phyloP scores from a whole-genome alignment of 2,329 filamentous ascomycete genomes.

The Phialophora macrospora region DNA sequence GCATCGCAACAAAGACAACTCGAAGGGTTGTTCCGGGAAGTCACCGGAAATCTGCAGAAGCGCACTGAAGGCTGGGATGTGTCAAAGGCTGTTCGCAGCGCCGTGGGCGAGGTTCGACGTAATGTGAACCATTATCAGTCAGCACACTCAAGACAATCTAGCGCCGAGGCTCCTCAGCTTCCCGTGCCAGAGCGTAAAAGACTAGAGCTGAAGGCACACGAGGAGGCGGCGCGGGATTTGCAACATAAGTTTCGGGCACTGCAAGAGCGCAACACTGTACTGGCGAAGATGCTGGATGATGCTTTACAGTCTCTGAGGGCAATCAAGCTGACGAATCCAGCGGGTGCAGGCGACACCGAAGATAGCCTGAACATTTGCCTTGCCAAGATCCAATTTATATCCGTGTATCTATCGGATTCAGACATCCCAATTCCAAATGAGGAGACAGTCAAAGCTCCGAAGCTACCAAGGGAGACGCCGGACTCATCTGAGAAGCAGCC shows the following conservation, averaged over 20 bases:
- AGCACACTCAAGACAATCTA: constrained; percentile 38
- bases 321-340: constrained; percentile 42
- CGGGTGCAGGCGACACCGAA: constrained; percentile 29
- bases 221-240: constrained; percentile 10
- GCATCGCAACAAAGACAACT: constrained; percentile 48
- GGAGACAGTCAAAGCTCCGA: constrained; percentile 5
- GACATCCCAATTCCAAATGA: constrained; percentile 42
- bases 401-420: constrained; percentile 49
- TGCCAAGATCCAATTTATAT: constrained; percentile 50
- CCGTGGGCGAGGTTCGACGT: constrained; percentile 52
- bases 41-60: constrained; percentile 54
- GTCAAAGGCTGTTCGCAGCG: constrained; percentile 55
- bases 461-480: not conserved
- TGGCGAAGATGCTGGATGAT: constrained; percentile 50
- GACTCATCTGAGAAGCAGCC: not conserved
- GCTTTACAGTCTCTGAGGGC: constrained; percentile 49
- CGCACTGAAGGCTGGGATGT: constrained; percentile 57
- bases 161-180: constrained; percentile 21
- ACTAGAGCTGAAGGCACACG: constrained; percentile 6
- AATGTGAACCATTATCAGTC: constrained; percentile 55
- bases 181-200: constrained; percentile 1
- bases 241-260: constrained; percentile 43
- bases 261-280: constrained; percentile 48
- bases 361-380: constrained; percentile 47
- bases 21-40: constrained; percentile 54